These are phyloP conservation scores for Herpotrichia juniperi DNA, from an alignment of 2,329 filamentous ascomycete genomes.

Conservation along the genomic window DNA sequence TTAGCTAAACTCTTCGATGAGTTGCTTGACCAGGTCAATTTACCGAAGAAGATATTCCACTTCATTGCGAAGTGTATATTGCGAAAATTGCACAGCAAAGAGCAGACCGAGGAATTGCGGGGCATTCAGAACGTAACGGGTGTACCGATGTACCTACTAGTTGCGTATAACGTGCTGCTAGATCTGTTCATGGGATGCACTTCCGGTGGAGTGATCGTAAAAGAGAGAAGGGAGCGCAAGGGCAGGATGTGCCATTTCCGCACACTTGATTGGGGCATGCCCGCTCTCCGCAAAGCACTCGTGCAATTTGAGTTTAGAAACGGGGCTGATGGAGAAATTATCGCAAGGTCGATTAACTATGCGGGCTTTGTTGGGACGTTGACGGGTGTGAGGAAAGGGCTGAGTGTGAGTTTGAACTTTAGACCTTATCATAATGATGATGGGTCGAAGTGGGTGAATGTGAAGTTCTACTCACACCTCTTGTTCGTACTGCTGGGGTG, in stretches of 20 bases:
- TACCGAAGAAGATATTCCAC: slow-evolving; percentile 17
- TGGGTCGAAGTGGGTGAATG: slow-evolving; percentile 33
- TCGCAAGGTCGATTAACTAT: slow-evolving; percentile 58
- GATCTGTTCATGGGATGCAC: slow-evolving; percentile 71
- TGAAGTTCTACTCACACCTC: slow-evolving; percentile 56
- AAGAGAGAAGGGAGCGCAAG: slow-evolving; percentile 17
- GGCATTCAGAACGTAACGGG: slow-evolving; percentile 61
- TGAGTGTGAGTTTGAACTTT: slow-evolving; percentile 60
- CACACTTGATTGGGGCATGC: slow-evolving; percentile 58
- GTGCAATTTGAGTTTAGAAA: slow-evolving; percentile 49
- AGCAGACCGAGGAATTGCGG: slow-evolving; percentile 66
- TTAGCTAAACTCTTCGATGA: slow-evolving; percentile 60
- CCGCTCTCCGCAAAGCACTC: slow-evolving; percentile 48
- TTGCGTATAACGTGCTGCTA: slow-evolving; percentile 67
- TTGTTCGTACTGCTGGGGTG: slow-evolving; percentile 60
- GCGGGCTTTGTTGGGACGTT: slow-evolving; percentile 59
- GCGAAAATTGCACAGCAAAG: slow-evolving; percentile 56
- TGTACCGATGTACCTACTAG: slow-evolving; percentile 64
- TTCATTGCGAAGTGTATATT: slow-evolving; percentile 55
- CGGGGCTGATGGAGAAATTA: slow-evolving; percentile 39
- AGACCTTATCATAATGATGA: slow-evolving; percentile 55
- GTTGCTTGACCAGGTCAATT: slow-evolving; percentile 43
- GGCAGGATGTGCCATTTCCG: slow-evolving; percentile 61
- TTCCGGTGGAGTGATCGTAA: slow-evolving; percentile 56
- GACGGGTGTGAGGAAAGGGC: slow-evolving; percentile 54